These are phyloP conservation scores for Geosmithia putterillii DNA, from an alignment of 2,329 filamentous ascomycete species.

Conservation along the genomic window DNA sequence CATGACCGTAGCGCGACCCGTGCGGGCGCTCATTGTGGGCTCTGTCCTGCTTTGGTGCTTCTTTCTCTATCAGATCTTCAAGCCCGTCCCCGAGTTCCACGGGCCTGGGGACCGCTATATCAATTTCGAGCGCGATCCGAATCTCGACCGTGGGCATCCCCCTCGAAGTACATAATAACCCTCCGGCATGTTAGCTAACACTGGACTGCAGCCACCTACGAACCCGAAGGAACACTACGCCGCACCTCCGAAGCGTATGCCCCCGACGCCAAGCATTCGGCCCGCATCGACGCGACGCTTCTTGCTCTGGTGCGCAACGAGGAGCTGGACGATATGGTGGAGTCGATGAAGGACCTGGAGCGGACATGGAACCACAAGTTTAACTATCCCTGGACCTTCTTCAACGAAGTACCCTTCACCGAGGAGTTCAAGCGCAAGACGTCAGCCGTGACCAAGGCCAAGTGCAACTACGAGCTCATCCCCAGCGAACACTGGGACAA, in stretches of 20 bases:
- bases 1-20: conserved; percentile 79
- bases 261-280: conserved; percentile 59
- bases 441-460: conserved; percentile 71
- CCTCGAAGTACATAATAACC: neutral
- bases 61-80: conserved; percentile 65
- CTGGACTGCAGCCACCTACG: conserved; percentile 53
- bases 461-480: conserved; percentile 76
- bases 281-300: conserved; percentile 86
- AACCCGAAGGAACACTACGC: conserved; percentile 66
- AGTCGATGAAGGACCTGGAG: conserved; percentile 85
- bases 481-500: conserved; percentile 92
- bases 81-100: conserved; percentile 35
- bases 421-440: conserved; percentile 87
- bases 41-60: conserved; percentile 66
- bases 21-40: conserved; percentile 63
- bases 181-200: neutral
- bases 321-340: conserved; percentile 72
- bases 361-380: conserved; percentile 96
- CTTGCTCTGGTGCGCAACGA: conserved; percentile 86
- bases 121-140: conserved; percentile 68
- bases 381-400: conserved; percentile 99
- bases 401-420: conserved; percentile 90
- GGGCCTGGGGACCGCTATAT: conserved; percentile 27
- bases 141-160: conserved; percentile 61
- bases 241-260: conserved; percentile 68